Evolutionary conservation across 2,329 filamentous ascomycete species (phyloP).

Genomic region (Hymenoscyphus occultus): DNA sequence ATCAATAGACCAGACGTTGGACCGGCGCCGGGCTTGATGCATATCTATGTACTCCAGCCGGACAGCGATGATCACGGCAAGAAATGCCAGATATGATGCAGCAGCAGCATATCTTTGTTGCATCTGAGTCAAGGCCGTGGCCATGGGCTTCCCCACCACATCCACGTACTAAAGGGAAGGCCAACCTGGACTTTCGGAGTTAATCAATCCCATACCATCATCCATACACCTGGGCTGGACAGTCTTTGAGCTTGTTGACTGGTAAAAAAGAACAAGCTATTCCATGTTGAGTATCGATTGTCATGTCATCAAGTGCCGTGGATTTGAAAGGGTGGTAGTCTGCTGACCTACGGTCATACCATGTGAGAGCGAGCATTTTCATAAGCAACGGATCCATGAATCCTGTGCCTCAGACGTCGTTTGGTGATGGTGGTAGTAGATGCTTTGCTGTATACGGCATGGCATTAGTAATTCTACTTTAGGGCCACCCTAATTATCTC

Average conservation of each 20-base stretch:
- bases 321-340: not conserved
- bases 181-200: not conserved
- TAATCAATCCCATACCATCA: not conserved
- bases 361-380: not conserved
- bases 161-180: not conserved
- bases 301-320: slow-evolving; percentile 1
- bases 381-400: slow-evolving; percentile 4
- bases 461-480: not conserved
- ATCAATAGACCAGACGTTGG: not conserved
- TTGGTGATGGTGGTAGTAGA: not conserved
- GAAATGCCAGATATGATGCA: slow-evolving; percentile 2
- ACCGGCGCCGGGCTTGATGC: not conserved
- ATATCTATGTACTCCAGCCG: slow-evolving; percentile 5
- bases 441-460: not conserved
- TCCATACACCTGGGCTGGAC: not conserved
- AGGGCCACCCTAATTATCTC: too few species aligned
- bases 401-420: not conserved
- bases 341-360: not conserved
- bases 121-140: not conserved
- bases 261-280: not conserved
- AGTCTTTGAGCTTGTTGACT: not conserved
- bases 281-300: slow-evolving; percentile 4
- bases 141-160: not conserved
- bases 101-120: not conserved
- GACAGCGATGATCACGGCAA: not conserved